A percentile compares a stretch with the other conserved stretches of the same genome.
These are phyloP conservation scores for Prototheca wickerhamii DNA, from an alignment of 163 green algal species.

Conservation along the genomic window DNA sequence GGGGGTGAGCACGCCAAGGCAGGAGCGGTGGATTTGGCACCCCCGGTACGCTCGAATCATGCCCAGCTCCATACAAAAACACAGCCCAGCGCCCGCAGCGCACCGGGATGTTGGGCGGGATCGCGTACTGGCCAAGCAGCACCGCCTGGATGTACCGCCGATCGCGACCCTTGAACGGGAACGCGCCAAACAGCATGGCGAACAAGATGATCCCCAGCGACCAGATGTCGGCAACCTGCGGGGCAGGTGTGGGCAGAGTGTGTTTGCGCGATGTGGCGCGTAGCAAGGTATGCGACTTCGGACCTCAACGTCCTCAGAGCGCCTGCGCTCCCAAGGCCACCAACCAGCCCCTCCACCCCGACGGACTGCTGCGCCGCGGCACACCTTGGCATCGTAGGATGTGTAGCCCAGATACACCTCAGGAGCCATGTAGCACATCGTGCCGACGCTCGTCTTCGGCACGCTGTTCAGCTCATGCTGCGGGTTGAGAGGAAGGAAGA, in stretches of 20 bases:
- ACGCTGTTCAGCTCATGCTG: conserved; percentile 21
- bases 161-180: conserved; percentile 36
- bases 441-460: conserved; percentile 28
- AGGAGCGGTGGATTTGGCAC: not conserved
- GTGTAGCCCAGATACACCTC: conserved; percentile 24
- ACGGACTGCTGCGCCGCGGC: too few relatives aligned
- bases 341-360: not conserved
- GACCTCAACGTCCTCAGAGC: not conserved
- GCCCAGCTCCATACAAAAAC: not conserved
- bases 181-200: conserved; percentile 58
- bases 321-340: not conserved
- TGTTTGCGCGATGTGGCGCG: not conserved
- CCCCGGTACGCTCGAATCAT: too few relatives aligned
- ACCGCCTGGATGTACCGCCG: conserved; percentile 12
- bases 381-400: conserved; percentile 28
- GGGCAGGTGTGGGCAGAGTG: not conserved
- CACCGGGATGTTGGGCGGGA: conserved; percentile 4
- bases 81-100: not conserved
- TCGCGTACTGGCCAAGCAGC: not conserved
- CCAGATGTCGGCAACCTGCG: conserved; percentile 20
- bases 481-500: too few relatives aligned
- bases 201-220: conserved; percentile 58
- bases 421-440: conserved; percentile 33
- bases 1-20: not conserved
- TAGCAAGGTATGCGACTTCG: not conserved